Evolutionary conservation across 345 rosid genomes (phyloP), one percentile per base, ranked within the genome.

Genomic region (Alliaria petiolata): DNA sequence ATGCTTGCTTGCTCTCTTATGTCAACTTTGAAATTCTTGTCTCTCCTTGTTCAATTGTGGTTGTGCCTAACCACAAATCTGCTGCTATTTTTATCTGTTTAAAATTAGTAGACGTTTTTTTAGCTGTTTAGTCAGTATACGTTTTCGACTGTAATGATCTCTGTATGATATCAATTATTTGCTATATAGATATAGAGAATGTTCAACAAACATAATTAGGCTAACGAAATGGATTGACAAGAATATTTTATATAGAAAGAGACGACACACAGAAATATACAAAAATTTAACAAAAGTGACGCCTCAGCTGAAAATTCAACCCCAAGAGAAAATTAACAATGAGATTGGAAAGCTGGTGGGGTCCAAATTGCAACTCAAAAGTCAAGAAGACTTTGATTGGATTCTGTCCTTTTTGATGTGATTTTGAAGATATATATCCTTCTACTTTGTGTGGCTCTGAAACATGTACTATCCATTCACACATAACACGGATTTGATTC

Each of bases 381-480:
- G 78, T 59, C 63, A 50, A 1, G 4, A 67, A 59, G 63, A 75
- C 73, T 75, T 75, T 51, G 56, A 67, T 67, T 16, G 14, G 78
- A 67, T 75, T 60, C 62, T 75, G 73, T 67, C 73, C 43, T 51
- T 75, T 46, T 51, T 51, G 22, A 67, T 74, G 78, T 52, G 73
- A 51, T 51, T 16, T 31, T 8, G 49, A 67, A 74, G 68, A 51
- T 51, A 67, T 58, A 70, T 51, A 44, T 25, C 68, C 4, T 34
- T 59, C 68, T 51, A 20, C 56, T 51, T 67, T 75, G 73, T 42
- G 73, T 51, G 67, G 73, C 49, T 67, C 44, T 17, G 31, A 26
- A 36, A 64, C 70, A 25, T 55, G 55, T 62, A 38, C 75, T 3
- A 38, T 73, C 71, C 77, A 47, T 56, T 65, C 59, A 65, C 66